phyloP scores from a whole-genome alignment of 208 protist genomes.

The Strigomonas culicis region DNA sequence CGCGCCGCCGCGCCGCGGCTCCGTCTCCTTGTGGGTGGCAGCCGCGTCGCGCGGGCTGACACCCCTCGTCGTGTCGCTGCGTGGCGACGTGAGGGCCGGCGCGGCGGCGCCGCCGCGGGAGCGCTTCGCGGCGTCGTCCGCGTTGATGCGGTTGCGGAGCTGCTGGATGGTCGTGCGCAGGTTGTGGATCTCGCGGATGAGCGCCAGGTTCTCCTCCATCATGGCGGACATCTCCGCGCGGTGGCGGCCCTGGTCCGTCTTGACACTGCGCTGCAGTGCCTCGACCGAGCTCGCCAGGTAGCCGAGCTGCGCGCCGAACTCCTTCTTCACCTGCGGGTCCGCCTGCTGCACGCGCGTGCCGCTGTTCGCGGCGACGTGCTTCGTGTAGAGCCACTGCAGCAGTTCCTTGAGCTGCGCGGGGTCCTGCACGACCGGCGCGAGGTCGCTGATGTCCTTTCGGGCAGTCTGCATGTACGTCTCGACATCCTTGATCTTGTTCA shows the following conservation, averaged over 20 bases:
- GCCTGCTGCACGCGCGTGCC: constrained; percentile 62
- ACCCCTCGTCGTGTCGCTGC: not conserved
- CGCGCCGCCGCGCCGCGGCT: not conserved
- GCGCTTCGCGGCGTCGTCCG: constrained; percentile 46
- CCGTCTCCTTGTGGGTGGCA: not conserved
- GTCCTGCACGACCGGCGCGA: constrained; percentile 90
- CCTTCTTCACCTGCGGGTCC: constrained; percentile 72
- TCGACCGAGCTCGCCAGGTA: constrained; percentile 93
- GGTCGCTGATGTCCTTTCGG: constrained; percentile 74
- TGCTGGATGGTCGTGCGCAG: constrained; percentile 88
- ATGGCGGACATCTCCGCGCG: constrained; percentile 86
- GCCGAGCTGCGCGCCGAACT: constrained; percentile 91
- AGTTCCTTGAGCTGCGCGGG: constrained; percentile 77
- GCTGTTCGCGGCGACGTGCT: constrained; percentile 72
- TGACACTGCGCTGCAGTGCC: constrained; percentile 88
- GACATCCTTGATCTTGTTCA: constrained; percentile 81
- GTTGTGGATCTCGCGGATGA: constrained; percentile 95
- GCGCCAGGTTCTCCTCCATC: constrained; percentile 94
- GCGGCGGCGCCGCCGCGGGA: constrained; percentile 10
- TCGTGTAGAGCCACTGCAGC: constrained; percentile 79
- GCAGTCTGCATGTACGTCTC: constrained; percentile 87
- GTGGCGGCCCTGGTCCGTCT: constrained; percentile 88
- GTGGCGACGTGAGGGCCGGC: not conserved
- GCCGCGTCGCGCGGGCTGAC: not conserved
- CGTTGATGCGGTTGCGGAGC: constrained; percentile 54